Conservation (phyloP, 1,284 basidiomycete genomes). For the Ustilago vetiveriae region DNA sequence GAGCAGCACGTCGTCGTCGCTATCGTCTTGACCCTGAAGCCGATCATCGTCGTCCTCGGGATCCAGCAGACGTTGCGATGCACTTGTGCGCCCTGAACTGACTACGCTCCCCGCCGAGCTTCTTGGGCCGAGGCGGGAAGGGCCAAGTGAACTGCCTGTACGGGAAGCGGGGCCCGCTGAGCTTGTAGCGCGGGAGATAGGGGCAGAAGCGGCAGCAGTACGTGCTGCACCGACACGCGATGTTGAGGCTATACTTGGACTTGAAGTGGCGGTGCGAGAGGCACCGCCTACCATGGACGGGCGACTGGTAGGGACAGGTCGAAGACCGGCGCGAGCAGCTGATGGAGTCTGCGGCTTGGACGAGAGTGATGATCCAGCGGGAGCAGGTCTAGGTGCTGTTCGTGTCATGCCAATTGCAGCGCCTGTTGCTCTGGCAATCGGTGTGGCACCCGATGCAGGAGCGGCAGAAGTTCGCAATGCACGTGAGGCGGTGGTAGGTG, state of each 20-base stretch:
- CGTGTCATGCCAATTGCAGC: conserved; percentile 3
- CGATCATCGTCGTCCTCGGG: conserved; percentile 12
- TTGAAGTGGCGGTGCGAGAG: conserved; percentile 35
- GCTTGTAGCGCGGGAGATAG: conserved; percentile 35
- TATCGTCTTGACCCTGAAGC: conserved; percentile 12
- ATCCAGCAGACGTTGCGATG: conserved; percentile 24
- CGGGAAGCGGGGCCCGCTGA: conserved; percentile 11
- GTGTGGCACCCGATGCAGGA: conserved; percentile 8
- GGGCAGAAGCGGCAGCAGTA: conserved; percentile 20
- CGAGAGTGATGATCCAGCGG: conserved; percentile 7
- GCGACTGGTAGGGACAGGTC: conserved; percentile 45
- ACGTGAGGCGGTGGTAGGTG: conserved; percentile 20
- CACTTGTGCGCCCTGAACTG: conserved; percentile 39
- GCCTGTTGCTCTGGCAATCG: conserved; percentile 27
- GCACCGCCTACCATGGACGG: conserved; percentile 46
- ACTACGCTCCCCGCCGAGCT: conserved; percentile 35
- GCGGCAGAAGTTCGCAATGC: conserved; percentile 9
- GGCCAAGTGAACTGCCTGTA: conserved; percentile 33
- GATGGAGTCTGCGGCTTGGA: conserved; percentile 40
- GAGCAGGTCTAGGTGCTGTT: conserved; percentile 9
- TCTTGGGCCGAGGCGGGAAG: conserved; percentile 24
- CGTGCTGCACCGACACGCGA: conserved; percentile 19
- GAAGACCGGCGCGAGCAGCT: conserved; percentile 48
- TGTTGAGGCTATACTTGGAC: conserved; percentile 28
- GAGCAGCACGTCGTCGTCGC: conserved; percentile 12